These are phyloP conservation scores for Aureobasidium sp. DNA, from an alignment of 2,329 filamentous ascomycete genomes.

Conservation along the genomic window DNA sequence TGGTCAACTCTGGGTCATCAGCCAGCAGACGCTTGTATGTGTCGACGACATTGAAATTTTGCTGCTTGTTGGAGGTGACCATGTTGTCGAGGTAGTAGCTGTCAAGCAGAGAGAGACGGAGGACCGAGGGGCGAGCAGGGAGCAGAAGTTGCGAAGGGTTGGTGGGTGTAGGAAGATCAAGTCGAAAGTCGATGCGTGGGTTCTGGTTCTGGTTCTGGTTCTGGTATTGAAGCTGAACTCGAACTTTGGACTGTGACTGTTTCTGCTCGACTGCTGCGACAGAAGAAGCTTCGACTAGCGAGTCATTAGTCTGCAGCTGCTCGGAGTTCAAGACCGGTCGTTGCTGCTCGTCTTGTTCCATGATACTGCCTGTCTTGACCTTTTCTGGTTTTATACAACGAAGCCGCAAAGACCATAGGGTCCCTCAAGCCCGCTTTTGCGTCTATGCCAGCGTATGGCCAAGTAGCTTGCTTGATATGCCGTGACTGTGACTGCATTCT, in stretches of 20 bases:
- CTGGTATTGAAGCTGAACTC: neutral
- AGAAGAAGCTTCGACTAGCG: constrained; percentile 2
- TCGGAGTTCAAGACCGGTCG: neutral
- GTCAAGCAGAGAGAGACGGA: constrained; percentile 7
- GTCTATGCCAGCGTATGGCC: neutral
- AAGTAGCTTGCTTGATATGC: neutral
- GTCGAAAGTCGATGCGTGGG: neutral
- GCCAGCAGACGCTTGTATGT: constrained; percentile 58
- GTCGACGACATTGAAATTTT: constrained; percentile 49
- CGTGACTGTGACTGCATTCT: neutral
- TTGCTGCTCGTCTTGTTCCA: neutral
- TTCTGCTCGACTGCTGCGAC: neutral
- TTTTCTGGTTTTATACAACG: neutral
- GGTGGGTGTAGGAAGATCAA: neutral
- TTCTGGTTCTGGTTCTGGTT: neutral
- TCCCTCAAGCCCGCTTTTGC: too few relatives aligned
- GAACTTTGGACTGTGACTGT: constrained; percentile 2
- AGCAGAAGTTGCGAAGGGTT: neutral
- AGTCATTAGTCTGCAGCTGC: neutral
- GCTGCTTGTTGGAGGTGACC: neutral
- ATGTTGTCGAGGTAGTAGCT: constrained; percentile 7
- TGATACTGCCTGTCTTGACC: neutral
- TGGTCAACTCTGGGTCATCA: constrained; percentile 77
- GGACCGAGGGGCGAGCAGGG: neutral
- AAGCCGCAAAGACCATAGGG: too few relatives aligned